Evolutionary conservation across 805 yeast species (phyloP).

Genomic region (Saturnispora mendoncae): DNA sequence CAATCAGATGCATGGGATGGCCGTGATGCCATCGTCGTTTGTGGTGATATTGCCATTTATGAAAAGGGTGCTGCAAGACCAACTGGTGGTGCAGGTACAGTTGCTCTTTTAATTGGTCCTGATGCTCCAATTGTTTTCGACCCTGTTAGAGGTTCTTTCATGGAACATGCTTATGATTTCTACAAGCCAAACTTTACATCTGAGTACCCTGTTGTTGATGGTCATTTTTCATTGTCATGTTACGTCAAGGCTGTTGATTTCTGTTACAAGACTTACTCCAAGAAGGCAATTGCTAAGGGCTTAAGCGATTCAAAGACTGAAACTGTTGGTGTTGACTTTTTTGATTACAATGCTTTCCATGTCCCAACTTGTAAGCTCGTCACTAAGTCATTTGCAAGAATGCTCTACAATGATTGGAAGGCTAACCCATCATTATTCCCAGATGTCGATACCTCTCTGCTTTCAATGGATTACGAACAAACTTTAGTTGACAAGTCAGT

Average conservation of each 20-base stretch:
- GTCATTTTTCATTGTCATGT: constrained; percentile 89
- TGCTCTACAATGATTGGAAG: constrained; percentile 79
- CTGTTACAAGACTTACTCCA: constrained; percentile 75
- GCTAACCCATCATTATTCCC: constrained; percentile 55
- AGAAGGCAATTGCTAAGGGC: constrained; percentile 54
- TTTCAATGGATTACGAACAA: constrained; percentile 57
- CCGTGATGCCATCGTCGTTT: constrained; percentile 90
- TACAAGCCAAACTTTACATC: constrained; percentile 95
- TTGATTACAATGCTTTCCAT: constrained; percentile 94
- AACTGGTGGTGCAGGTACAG: constrained; percentile 98
- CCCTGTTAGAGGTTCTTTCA: constrained; percentile 77
- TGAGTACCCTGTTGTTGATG: constrained; percentile 96
- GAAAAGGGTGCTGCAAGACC: constrained; percentile 98
- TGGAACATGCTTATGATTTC: constrained; percentile 97
- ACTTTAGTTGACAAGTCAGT: constrained; percentile 70
- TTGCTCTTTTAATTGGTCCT: constrained; percentile 91
- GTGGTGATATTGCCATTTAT: constrained; percentile 97
- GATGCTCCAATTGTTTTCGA: constrained; percentile 96
- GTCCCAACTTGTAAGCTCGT: constrained; percentile 97
- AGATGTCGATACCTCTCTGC: constrained; percentile 46
- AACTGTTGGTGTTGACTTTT: constrained; percentile 61
- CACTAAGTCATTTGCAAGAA: constrained; percentile 83
- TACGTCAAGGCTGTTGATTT: constrained; percentile 89
- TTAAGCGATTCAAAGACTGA: constrained; percentile 35
- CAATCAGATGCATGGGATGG: constrained; percentile 98